Conservation (phyloP, 495 filamentous ascomycete species). For the Ascodesmis nigricans region DNA sequence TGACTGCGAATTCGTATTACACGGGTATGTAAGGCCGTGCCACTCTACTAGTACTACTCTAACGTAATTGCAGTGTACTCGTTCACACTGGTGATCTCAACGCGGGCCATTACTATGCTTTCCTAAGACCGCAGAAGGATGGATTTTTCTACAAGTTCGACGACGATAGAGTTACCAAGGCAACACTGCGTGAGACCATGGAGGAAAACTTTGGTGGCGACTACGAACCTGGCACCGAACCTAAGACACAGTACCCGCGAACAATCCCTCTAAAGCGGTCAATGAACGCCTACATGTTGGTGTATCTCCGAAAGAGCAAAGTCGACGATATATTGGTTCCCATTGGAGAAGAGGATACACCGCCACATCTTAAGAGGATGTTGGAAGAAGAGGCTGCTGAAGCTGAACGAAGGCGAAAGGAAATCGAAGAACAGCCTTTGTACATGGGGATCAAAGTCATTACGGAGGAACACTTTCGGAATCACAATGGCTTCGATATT, state of each 20-base stretch:
- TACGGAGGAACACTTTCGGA: slow-evolving; percentile 53
- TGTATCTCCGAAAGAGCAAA: slow-evolving; percentile 76
- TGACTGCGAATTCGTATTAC: slow-evolving; percentile 63
- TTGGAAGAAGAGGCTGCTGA: slow-evolving; percentile 62
- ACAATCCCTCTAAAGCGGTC: slow-evolving; percentile 45
- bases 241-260: slow-evolving; percentile 45
- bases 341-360: slow-evolving; percentile 53
- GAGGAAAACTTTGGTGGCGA: slow-evolving; percentile 96
- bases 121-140: slow-evolving; percentile 77
- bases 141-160: slow-evolving; percentile 94
- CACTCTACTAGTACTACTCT: slow-evolving; percentile 3
- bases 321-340: slow-evolving; percentile 58
- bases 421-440: slow-evolving; percentile 80
- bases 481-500: slow-evolving; percentile 69
- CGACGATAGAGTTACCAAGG: slow-evolving; percentile 85
- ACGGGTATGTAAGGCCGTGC: slow-evolving; percentile 31
- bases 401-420: slow-evolving; percentile 51
- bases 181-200: slow-evolving; percentile 71
- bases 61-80: slow-evolving; percentile 33
- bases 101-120: slow-evolving; percentile 98
- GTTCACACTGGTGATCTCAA: slow-evolving; percentile 94
- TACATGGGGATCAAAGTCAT: slow-evolving; percentile 67
- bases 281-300: slow-evolving; percentile 89
- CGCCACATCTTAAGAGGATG: slow-evolving; percentile 52
- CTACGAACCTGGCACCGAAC: slow-evolving; percentile 40